Base-by-base conservation (phyloP, 805 yeast genomes). In the Sugiyamaella smithiae region DNA sequence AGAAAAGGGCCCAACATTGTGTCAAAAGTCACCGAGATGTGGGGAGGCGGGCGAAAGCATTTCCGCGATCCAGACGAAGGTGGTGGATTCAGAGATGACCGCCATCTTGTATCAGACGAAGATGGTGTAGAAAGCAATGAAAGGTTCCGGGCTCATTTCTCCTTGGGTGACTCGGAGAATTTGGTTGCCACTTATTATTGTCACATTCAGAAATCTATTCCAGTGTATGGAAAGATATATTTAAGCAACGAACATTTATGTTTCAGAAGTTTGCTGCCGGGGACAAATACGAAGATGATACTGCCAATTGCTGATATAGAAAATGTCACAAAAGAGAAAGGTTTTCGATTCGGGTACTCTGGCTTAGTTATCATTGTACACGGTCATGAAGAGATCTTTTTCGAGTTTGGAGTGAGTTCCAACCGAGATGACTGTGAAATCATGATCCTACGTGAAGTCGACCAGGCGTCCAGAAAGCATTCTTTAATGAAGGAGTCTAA, bases 181-280 rank as follows among this genome's bases (percentile, higher is more conserved):
- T 68, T 90, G 40, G 65, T 83, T 0, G 81, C 95, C 0, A 74
- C 88, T 1, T 91, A 88, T 60, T 83, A 78, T 59, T 74, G 84
- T 1, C 82, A 86, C 65, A 60, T 88, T 14, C 82, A 79, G 54
- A 76, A 85, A 55, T 77, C 85, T 9, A 68, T 88, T 16, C 96
- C 96, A 1, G 70, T 82, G 1, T 89, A 87, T 66, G 98, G 98
- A 1, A 86, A 87, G 57, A 60, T 90, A 1, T 88, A 88, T 63
- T 57, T 91, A 9, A 87, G 95, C 0, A 70, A 75, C 16, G 73
- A 73, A 25, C 78, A 76, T 48, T 62, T 91, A n/a, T 90, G 96
- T 54, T 91, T 85, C 67, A 72, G 93, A 52, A 83, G 95, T 31
- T 69, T 88, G 31, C 60, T 88, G 2, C 95, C 95, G 0, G 93